Evolutionary conservation across 371 early-diverging fungal genomes (phyloP).

Genomic region (Mycotypha africana): DNA sequence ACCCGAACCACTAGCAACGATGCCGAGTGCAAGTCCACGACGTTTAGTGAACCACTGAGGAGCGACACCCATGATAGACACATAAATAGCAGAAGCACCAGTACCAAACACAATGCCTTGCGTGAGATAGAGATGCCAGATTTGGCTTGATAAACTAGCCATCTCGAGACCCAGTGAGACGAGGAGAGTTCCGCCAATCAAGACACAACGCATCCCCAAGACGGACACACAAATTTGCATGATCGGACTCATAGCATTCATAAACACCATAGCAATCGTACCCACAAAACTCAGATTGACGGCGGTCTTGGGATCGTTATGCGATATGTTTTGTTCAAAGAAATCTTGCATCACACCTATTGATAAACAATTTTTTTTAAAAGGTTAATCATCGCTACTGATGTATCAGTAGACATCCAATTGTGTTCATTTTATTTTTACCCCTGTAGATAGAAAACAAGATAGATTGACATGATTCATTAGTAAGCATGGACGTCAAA

Average conservation of each 20-base stretch:
- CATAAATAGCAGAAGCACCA: slow-evolving; percentile 39
- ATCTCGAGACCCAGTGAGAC: slow-evolving; percentile 17
- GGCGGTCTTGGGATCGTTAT: not conserved
- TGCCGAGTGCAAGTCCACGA: slow-evolving; percentile 68
- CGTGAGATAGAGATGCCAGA: slow-evolving; percentile 27
- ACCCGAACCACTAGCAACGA: slow-evolving; percentile 72
- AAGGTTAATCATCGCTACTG: not conserved
- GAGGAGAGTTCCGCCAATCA: slow-evolving; percentile 13
- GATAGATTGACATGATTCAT: too few species aligned
- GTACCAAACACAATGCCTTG: slow-evolving; percentile 24
- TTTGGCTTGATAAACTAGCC: slow-evolving; percentile 16
- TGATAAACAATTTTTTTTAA: not conserved
- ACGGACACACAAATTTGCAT: slow-evolving; percentile 20
- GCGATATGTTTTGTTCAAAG: not conserved
- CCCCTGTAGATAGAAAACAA: slow-evolving; percentile 3
- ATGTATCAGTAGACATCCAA: too few species aligned
- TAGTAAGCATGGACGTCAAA: too few species aligned
- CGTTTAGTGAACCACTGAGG: slow-evolving; percentile 70
- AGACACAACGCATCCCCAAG: slow-evolving; percentile 14
- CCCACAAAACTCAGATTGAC: slow-evolving; percentile 27
- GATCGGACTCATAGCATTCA: slow-evolving; percentile 15
- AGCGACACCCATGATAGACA: slow-evolving; percentile 39
- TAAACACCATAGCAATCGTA: slow-evolving; percentile 14
- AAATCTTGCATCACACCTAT: slow-evolving; percentile 18
- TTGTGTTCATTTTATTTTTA: too few species aligned